Evolutionary conservation across 2,329 filamentous ascomycete genomes (phyloP), one percentile per base, ranked within the genome.

Genomic region (Davidsoniella virescens): DNA sequence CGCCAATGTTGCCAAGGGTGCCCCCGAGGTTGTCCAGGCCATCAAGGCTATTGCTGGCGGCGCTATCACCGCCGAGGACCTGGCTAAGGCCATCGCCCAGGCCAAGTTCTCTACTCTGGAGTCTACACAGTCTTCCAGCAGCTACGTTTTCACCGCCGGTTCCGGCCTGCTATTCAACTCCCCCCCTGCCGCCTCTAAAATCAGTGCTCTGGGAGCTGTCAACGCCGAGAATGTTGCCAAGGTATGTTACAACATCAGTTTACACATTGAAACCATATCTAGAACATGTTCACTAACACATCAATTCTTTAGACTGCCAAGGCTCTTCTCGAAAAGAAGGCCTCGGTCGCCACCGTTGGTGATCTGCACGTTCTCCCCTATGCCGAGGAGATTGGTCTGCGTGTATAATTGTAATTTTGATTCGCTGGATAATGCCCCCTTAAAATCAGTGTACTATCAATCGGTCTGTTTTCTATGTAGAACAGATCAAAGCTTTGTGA

Each of bases 61-160:
- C 57, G 71, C 80, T 50, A 74, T 92, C 59, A 76, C 74, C 66
- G 82, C 84, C 63, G 92, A 98, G 67, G 83, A 92, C 55, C 74
- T 96, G 63, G 78, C 81, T 66, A 96, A 95, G 76, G 92, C 92
- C 47, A 78, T 88, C 64, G 86, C 90, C 54, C 80, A 84, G 61
- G 92, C 92, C 62, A 96, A 94, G 70, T 98, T 94, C 70, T 81
- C 84, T 64, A 82, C 87, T 57, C 74, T 96, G 50, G 85, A 93
- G 62, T 76, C 80, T 56, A 84, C 80, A 57, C 84, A 95, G 69
- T 79, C 81, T 60, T 78, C 84, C 56, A 76, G 81, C 58, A 75
- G 81, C 52, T 86, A 85, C 58, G 71, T 96, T 54, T 80, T 93
- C 61, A 75, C 85, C 55, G 88, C 87, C 56, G 92, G 92, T 55